Evolutionary conservation across 2,329 filamentous ascomycete genomes (phyloP).

Genomic region (Ascochyta koolunga): DNA sequence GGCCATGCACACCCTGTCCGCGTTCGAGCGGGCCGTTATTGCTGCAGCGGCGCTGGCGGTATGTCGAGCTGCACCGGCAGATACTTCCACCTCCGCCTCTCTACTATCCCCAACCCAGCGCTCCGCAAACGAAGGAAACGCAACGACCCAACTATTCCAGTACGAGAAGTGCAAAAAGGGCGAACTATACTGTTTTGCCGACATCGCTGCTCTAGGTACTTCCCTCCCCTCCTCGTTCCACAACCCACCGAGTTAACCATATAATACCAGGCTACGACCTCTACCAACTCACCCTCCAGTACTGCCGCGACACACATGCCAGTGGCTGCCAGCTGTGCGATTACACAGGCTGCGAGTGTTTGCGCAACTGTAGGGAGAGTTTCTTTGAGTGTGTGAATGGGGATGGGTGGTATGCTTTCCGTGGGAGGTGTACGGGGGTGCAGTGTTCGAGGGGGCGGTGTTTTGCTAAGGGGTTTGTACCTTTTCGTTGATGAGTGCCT

Average conservation of each 20-base stretch:
- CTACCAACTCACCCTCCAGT: slow-evolving; percentile 1
- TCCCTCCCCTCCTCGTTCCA: too few species aligned
- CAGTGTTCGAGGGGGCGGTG: background rate
- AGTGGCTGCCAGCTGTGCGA: background rate
- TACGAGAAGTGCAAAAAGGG: background rate
- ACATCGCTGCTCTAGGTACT: background rate
- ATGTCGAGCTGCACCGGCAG: too few species aligned
- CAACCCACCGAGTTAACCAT: too few species aligned
- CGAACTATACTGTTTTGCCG: background rate
- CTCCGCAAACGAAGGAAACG: too few species aligned
- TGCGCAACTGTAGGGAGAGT: background rate
- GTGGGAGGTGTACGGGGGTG: background rate
- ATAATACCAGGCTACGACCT: background rate
- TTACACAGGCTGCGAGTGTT: background rate
- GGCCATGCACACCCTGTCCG: too few species aligned
- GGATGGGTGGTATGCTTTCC: background rate
- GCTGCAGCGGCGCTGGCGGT: too few species aligned
- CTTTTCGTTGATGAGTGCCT: too few species aligned
- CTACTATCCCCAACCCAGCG: too few species aligned
- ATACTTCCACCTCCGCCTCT: too few species aligned
- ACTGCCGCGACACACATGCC: slow-evolving; percentile 1
- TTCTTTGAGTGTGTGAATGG: background rate
- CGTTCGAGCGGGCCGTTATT: too few species aligned
- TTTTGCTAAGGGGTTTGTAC: too few species aligned
- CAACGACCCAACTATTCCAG: background rate